These are phyloP conservation scores for Fusarium verticillioides DNA, from an alignment of 2,329 filamentous ascomycete species.

Conservation along the genomic window DNA sequence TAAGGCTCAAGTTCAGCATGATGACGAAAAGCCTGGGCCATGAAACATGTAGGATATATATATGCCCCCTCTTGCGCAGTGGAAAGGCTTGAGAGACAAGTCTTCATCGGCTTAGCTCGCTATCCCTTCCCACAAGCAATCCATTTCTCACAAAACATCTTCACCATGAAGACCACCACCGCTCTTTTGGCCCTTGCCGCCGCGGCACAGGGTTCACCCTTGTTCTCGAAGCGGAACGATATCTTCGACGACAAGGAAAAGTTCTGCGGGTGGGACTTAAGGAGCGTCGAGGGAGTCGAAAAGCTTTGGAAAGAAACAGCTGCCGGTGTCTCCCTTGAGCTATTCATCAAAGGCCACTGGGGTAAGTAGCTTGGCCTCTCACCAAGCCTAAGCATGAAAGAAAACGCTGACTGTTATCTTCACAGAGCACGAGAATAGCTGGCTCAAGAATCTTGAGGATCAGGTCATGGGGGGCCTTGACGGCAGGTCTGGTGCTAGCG, in stretches of 20 bases:
- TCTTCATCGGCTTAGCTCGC: not conserved
- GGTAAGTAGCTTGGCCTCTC: not conserved
- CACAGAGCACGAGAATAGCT: conserved; percentile 7
- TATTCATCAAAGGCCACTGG: conserved; percentile 17
- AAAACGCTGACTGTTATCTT: fast-evolving
- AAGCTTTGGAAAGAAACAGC: conserved; percentile 17
- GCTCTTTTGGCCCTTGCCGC: conserved; percentile 11
- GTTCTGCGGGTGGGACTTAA: conserved; percentile 14
- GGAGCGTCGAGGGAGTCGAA: conserved; percentile 5
- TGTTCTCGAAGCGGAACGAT: not conserved
- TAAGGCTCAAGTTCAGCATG: not conserved
- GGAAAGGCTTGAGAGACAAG: fast-evolving
- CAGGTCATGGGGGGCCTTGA: not conserved
- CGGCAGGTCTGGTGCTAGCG: conserved; percentile 7
- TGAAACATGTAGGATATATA: not conserved
- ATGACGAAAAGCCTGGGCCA: too few relatives aligned
- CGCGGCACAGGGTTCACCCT: not conserved
- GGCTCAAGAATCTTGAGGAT: conserved; percentile 15
- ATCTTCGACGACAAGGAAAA: not conserved
- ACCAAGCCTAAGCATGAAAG: too few relatives aligned
- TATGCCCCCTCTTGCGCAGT: fast-evolving
- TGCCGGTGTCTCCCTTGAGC: not conserved
- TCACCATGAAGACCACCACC: not conserved
- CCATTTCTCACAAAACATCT: fast-evolving
- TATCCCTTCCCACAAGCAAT: fast-evolving